A percentile compares a stretch with the other conserved stretches of the same genome.
These are phyloP conservation scores for Phoma sp. DNA, from an alignment of 2,329 filamentous ascomycete species.

Conservation along the genomic window DNA sequence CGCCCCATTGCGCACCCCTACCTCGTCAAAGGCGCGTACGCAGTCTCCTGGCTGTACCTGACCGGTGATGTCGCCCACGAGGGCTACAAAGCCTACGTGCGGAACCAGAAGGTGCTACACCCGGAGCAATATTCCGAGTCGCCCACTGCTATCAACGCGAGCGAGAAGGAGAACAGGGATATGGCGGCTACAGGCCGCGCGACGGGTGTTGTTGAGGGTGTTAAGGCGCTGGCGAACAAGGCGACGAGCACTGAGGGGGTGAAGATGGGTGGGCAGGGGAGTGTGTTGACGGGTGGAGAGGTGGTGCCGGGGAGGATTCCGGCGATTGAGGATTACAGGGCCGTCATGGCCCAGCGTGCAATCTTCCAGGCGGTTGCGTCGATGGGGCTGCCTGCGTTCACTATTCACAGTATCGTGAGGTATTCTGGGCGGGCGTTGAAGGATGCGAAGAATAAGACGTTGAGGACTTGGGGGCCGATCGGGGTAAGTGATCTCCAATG, in stretches of 20 bases:
- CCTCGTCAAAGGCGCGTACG: slow-evolving; percentile 83
- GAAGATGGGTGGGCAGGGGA: slow-evolving; percentile 27
- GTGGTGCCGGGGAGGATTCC: slow-evolving; percentile 58
- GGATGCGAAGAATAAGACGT: slow-evolving; percentile 72
- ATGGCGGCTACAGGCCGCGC: slow-evolving; percentile 41
- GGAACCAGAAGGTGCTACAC: slow-evolving; percentile 78
- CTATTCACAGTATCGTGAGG: slow-evolving; percentile 88
- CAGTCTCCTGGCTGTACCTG: slow-evolving; percentile 89
- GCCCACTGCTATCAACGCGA: slow-evolving; percentile 11
- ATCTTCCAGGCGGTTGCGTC: slow-evolving; percentile 89
- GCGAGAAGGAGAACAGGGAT: slow-evolving; percentile 44
- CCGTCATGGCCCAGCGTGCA: slow-evolving; percentile 88
- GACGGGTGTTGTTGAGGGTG: slow-evolving; percentile 21
- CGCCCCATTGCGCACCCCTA: slow-evolving; percentile 87
- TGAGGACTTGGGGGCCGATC: slow-evolving; percentile 89
- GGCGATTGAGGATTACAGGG: slow-evolving; percentile 85
- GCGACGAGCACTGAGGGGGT: slow-evolving; percentile 28
- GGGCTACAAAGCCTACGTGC: slow-evolving; percentile 91
- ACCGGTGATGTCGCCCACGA: slow-evolving; percentile 89
- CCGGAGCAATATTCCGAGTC: slow-evolving; percentile 59
- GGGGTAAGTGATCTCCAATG: slow-evolving; percentile 65
- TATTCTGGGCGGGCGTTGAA: slow-evolving; percentile 90
- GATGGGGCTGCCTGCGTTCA: slow-evolving; percentile 94
- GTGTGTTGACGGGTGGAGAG: slow-evolving; percentile 29
- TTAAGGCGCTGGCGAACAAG: slow-evolving; percentile 34